Percentiles rank a stretch among this genome's conserved stretches.
Conservation (phyloP, 257 asterid species). For the Solanum verrucosum region DNA sequence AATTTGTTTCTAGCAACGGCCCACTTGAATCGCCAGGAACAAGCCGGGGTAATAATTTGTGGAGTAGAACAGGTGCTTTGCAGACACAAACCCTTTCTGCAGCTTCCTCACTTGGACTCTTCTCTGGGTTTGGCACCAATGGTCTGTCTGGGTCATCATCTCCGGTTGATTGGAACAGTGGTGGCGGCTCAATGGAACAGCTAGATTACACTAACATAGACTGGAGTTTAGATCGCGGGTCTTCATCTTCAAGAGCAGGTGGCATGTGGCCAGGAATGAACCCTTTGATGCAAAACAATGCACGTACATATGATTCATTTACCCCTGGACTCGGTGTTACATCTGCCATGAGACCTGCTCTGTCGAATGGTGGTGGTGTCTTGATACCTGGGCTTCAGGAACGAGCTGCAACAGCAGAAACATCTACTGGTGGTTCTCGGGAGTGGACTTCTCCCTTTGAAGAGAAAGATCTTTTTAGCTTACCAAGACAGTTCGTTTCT, state of each 20-base stretch:
- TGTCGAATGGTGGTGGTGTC: slow-evolving; percentile 29
- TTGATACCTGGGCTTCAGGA: slow-evolving; percentile 40
- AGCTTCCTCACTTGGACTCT: slow-evolving; percentile 65
- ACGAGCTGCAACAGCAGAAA: slow-evolving; percentile 31
- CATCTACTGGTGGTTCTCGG: slow-evolving; percentile 42
- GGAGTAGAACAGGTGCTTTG: slow-evolving; percentile 33
- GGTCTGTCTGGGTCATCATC: slow-evolving; percentile 40
- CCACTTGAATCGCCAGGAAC: slow-evolving; percentile 23
- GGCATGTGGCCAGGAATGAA: slow-evolving; percentile 40
- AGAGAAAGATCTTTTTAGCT: slow-evolving; percentile 78
- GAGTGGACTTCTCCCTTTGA: slow-evolving; percentile 96
- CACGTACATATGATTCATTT: slow-evolving; percentile 39
- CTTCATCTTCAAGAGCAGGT: slow-evolving; percentile 17
- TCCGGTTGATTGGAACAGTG: slow-evolving; percentile 51
- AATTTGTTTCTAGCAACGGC: slow-evolving; percentile 25
- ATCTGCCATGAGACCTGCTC: slow-evolving; percentile 47
- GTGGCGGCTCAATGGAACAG: slow-evolving; percentile 35
- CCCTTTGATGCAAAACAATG: slow-evolving; percentile 30
- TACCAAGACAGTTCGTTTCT: slow-evolving; percentile 90
- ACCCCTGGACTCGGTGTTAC: slow-evolving; percentile 37
- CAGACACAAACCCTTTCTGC: slow-evolving; percentile 38
- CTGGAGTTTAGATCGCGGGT: slow-evolving; percentile 61
- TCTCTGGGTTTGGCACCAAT: slow-evolving; percentile 39
- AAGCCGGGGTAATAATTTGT: slow-evolving; percentile 19
- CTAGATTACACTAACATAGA: slow-evolving; percentile 56